These are phyloP conservation scores for Pythium diclinum DNA, from an alignment of 352 stramenopile genomes.

Conservation along the genomic window DNA sequence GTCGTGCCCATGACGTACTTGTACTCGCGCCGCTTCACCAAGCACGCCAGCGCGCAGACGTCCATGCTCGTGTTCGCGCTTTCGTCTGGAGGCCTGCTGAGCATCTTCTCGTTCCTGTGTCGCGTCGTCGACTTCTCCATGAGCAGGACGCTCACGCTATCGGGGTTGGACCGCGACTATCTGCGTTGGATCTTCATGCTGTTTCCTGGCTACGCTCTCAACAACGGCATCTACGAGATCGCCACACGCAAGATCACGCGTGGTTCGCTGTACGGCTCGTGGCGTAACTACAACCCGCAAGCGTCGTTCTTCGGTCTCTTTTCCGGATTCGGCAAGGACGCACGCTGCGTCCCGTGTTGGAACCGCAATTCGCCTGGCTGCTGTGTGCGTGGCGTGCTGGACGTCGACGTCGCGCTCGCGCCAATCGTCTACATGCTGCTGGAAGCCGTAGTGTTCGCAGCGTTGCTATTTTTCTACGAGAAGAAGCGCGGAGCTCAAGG, in stretches of 20 bases:
- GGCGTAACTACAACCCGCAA: slow-evolving; percentile 25
- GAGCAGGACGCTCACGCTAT: slow-evolving; percentile 43
- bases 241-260: slow-evolving; percentile 64
- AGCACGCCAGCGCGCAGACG: slow-evolving; percentile 61
- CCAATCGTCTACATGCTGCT: slow-evolving; percentile 47
- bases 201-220: slow-evolving; percentile 67
- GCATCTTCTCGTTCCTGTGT: slow-evolving; percentile 78
- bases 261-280: slow-evolving; percentile 37
- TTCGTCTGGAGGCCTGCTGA: slow-evolving; percentile 54
- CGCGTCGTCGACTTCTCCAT: slow-evolving; percentile 54
- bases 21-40: slow-evolving; percentile 57
- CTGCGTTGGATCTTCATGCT: slow-evolving; percentile 70
- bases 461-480: slow-evolving; percentile 45
- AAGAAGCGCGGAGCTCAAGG: slow-evolving; percentile 21
- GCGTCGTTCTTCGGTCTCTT: slow-evolving; percentile 61
- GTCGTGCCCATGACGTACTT: slow-evolving; percentile 64
- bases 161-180: slow-evolving; percentile 62
- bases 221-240: slow-evolving; percentile 70
- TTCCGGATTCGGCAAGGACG: slow-evolving; percentile 40
- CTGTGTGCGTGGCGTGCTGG: slow-evolving; percentile 50
- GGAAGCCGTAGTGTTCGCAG: slow-evolving; percentile 50
- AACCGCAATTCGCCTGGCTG: slow-evolving; percentile 33
- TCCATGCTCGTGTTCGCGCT: slow-evolving; percentile 62
- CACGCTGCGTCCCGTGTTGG: slow-evolving; percentile 49
- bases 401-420: slow-evolving; percentile 53